Conservation (phyloP, 257 asterid genomes). For the Solanum pimpinellifolium region DNA sequence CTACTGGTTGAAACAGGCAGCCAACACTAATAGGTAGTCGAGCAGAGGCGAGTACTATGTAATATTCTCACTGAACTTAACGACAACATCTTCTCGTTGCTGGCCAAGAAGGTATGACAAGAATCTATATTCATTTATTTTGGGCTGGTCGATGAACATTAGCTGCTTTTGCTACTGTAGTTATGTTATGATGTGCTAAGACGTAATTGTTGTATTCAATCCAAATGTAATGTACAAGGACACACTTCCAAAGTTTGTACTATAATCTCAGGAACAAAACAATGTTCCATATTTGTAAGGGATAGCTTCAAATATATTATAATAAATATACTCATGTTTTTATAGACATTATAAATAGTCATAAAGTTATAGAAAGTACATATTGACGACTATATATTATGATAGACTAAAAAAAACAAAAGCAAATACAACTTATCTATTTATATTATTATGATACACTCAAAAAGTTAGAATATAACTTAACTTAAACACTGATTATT, state of each 20-base stretch:
- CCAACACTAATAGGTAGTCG: background rate
- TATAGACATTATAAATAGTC: too few species aligned
- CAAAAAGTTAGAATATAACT: too few species aligned
- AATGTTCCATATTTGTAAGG: background rate
- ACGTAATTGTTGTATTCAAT: background rate
- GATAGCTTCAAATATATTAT: too few species aligned
- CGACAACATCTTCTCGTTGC: background rate
- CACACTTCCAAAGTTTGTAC: background rate
- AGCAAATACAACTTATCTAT: too few species aligned
- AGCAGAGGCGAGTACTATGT: background rate
- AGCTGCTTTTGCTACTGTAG: background rate
- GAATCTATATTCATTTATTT: background rate
- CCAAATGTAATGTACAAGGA: background rate
- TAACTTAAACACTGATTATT: too few species aligned
- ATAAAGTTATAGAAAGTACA: too few species aligned
- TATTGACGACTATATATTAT: too few species aligned
- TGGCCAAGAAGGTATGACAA: background rate
- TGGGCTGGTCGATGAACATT: background rate
- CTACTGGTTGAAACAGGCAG: background rate
- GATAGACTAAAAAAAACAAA: too few species aligned
- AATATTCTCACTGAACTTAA: background rate
- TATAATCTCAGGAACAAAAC: background rate
- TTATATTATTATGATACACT: too few species aligned
- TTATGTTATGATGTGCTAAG: background rate
- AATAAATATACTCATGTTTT: too few species aligned